These are phyloP conservation scores for Pichia cactophila DNA, from an alignment of 1,139 yeast species.

Conservation along the genomic window DNA sequence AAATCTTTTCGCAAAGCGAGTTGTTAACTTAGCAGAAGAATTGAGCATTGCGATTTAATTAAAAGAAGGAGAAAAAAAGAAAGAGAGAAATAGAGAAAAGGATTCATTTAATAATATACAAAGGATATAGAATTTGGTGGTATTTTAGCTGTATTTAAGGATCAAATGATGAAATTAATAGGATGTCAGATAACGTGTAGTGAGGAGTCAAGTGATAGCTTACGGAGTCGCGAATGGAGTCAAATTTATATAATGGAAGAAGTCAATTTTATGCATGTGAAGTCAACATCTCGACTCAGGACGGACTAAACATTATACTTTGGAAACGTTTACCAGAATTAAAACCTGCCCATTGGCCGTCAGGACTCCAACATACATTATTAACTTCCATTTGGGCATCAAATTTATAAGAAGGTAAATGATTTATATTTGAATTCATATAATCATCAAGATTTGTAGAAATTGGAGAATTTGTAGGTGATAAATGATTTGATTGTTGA, in stretches of 20 bases:
- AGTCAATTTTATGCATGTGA: neutral
- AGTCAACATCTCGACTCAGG: too few relatives aligned
- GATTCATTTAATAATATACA: neutral
- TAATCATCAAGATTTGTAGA: neutral
- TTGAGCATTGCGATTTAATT: slow-evolving; percentile 4
- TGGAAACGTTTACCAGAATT: slow-evolving; percentile 78
- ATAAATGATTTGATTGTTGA: slow-evolving; percentile 11
- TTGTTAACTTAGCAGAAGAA: slow-evolving; percentile 1
- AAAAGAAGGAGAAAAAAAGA: neutral
- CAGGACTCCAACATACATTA: slow-evolving; percentile 64
- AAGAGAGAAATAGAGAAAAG: neutral
- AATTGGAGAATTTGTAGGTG: neutral
- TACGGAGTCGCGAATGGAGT: neutral
- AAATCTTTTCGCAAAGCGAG: slow-evolving; percentile 4
- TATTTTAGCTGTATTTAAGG: neutral
- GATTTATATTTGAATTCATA: slow-evolving; percentile 1
- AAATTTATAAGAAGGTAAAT: slow-evolving; percentile 43
- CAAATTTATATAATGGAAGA: neutral
- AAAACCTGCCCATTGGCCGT: slow-evolving; percentile 77
- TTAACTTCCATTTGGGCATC: slow-evolving; percentile 64
- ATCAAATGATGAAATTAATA: neutral
- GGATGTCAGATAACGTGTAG: neutral
- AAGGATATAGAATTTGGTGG: neutral
- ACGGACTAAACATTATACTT: slow-evolving; percentile 39
- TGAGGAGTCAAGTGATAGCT: too few relatives aligned